These are phyloP conservation scores for Fragilaria crotonensis DNA, from an alignment of 108 stramenopile species.

Conservation along the genomic window DNA sequence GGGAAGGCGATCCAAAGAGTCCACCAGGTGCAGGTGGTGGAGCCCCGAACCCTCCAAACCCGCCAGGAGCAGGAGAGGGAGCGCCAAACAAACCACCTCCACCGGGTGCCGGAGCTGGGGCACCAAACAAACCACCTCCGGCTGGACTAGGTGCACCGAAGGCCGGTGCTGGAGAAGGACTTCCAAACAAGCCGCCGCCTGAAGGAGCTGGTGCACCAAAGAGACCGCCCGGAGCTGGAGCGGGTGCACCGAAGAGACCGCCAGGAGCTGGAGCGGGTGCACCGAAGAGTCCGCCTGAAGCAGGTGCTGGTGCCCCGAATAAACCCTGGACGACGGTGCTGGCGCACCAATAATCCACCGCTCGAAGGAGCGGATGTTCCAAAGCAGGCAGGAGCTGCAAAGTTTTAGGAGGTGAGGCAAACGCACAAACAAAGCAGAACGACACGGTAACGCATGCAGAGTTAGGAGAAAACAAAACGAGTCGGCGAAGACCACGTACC, in stretches of 20 bases:
- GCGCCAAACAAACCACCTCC: conserved; percentile 39
- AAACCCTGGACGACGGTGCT: no score
- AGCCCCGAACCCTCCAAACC: conserved; percentile 39
- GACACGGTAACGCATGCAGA: conserved; percentile 23
- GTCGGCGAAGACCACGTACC: conserved; percentile 25
- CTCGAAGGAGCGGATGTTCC: conserved; percentile 32
- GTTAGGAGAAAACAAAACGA: neutral
- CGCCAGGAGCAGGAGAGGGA: conserved; percentile 30
- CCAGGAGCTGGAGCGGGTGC: conserved; percentile 47
- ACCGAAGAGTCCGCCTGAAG: conserved; percentile 42
- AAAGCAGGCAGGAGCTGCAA: conserved; percentile 41
- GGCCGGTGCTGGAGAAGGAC: conserved; percentile 16
- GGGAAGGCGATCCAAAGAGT: conserved; percentile 57
- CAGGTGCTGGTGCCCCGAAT: conserved; percentile 35
- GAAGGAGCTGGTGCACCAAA: conserved; percentile 58
- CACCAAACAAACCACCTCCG: conserved; percentile 49
- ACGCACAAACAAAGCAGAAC: conserved; percentile 9
- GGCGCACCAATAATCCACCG: no score
- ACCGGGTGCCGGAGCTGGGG: conserved; percentile 31
- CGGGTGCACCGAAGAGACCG: conserved; percentile 24
- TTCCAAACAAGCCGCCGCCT: conserved; percentile 15
- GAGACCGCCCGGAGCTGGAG: conserved; percentile 30
- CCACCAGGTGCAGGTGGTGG: conserved; percentile 45
- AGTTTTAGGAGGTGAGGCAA: conserved; percentile 11
- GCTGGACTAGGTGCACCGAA: conserved; percentile 24